Percentiles rank a stretch among this genome's conserved stretches.
Conservation (phyloP, 345 rosid species). For the Melaleuca quinquenervia region DNA sequence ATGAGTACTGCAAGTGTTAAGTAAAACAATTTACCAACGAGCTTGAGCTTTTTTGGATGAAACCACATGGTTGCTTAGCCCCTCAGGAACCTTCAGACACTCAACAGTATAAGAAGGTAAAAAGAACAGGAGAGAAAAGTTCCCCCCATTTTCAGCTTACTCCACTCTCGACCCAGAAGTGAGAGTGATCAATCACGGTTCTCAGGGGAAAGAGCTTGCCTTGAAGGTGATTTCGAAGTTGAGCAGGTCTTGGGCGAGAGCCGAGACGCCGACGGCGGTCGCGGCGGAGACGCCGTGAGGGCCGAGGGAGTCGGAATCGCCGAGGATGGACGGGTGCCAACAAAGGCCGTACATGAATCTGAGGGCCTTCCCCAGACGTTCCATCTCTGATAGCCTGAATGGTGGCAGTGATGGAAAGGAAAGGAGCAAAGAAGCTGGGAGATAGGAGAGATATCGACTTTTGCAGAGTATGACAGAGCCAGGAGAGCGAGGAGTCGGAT, state of each 20-base stretch:
- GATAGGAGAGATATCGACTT: not conserved
- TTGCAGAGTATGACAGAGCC: not conserved
- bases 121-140: not conserved
- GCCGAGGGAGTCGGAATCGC: constrained; percentile 16
- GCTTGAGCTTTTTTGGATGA: constrained; percentile 89
- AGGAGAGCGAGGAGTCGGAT: not conserved
- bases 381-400: not conserved
- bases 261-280: constrained; percentile 60
- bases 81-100: constrained; percentile 61
- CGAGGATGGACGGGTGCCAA: constrained; percentile 27
- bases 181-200: not conserved
- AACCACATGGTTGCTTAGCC: constrained; percentile 48
- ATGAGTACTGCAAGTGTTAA: not conserved
- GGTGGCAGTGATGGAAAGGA: not conserved
- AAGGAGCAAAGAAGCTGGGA: not conserved
- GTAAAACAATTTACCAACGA: constrained; percentile 42
- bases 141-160: not conserved
- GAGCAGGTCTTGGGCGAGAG: constrained; percentile 65
- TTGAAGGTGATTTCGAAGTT: constrained; percentile 72
- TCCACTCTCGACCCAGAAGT: not conserved
- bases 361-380: constrained; percentile 41
- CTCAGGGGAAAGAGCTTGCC: constrained; percentile 13
- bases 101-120: not conserved
- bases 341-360: constrained; percentile 36
- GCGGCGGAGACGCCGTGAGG: constrained; percentile 48